phyloP scores from a whole-genome alignment of 805 yeast genomes.

The Kazachstania africana region DNA sequence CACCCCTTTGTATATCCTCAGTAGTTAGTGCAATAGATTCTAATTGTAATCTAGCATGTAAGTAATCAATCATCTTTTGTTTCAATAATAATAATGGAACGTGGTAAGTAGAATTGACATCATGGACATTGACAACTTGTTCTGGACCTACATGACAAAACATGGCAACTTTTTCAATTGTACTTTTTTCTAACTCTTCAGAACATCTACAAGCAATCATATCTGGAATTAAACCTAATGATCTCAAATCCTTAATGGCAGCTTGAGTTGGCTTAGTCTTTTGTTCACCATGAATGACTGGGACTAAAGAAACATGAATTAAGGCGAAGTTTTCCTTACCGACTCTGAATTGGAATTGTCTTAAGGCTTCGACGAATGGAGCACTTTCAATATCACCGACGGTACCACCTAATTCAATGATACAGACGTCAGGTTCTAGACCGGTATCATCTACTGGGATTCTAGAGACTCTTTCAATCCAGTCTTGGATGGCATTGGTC shows the following conservation, averaged over 20 bases:
- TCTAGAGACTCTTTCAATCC: constrained; percentile 89
- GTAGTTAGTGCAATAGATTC: constrained; percentile 33
- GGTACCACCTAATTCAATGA: constrained; percentile 96
- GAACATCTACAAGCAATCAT: constrained; percentile 97
- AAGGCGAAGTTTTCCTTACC: constrained; percentile 89
- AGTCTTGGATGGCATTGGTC: constrained; percentile 94
- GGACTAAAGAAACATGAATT: constrained; percentile 93
- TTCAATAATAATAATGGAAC: constrained; percentile 86
- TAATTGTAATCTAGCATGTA: constrained; percentile 57
- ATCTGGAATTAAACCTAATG: constrained; percentile 89
- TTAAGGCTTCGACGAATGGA: constrained; percentile 95
- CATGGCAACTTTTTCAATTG: constrained; percentile 96
- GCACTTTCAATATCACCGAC: constrained; percentile 99
- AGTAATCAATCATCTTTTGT: constrained; percentile 69
- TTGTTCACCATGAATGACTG: constrained; percentile 97
- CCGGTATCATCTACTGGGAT: constrained; percentile 89
- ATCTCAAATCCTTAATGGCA: constrained; percentile 92
- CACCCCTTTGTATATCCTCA: constrained; percentile 55
- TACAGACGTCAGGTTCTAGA: constrained; percentile 88
- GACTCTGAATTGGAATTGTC: constrained; percentile 97
- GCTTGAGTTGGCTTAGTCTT: constrained; percentile 99
- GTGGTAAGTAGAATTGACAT: constrained; percentile 92
- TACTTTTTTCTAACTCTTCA: constrained; percentile 63
- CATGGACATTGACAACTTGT: constrained; percentile 94
- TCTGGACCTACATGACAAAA: constrained; percentile 98